Evolutionary conservation across 495 filamentous ascomycete genomes (phyloP).

Genomic region (Penicillium robsamsonii): DNA sequence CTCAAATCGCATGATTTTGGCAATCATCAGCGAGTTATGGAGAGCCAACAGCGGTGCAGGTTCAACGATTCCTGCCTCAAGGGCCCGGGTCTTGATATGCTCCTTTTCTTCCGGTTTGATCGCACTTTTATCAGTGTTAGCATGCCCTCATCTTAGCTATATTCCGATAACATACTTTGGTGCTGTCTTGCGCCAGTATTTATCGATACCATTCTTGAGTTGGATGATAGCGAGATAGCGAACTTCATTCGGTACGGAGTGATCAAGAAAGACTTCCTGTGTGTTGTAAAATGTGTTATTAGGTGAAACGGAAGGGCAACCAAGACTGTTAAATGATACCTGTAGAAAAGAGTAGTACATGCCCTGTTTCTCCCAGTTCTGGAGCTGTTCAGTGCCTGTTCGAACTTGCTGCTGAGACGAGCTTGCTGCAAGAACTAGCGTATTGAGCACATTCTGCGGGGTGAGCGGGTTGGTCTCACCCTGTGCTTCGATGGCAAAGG

Average conservation of each 20-base stretch:
- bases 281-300: slow-evolving; percentile 3
- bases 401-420: slow-evolving; percentile 71
- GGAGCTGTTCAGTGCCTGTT: slow-evolving; percentile 76
- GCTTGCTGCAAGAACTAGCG: slow-evolving; percentile 70
- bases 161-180: slow-evolving; percentile 47
- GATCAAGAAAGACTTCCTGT: slow-evolving; percentile 77
- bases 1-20: slow-evolving; percentile 85
- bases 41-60: slow-evolving; percentile 68
- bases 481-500: slow-evolving; percentile 50
- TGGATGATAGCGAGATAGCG: slow-evolving; percentile 91
- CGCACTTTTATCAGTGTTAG: slow-evolving; percentile 47
- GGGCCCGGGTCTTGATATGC: slow-evolving; percentile 66
- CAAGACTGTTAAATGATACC: slow-evolving; percentile 33
- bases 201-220: slow-evolving; percentile 93
- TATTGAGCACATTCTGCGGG: slow-evolving; percentile 66
- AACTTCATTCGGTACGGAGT: slow-evolving; percentile 65
- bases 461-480: slow-evolving; percentile 63
- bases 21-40: slow-evolving; percentile 81
- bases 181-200: slow-evolving; percentile 80
- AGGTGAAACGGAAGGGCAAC: slow-evolving; percentile 1
- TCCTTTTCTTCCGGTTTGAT: slow-evolving; percentile 73
- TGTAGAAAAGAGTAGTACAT: slow-evolving; percentile 81
- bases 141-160: background rate
- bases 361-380: slow-evolving; percentile 74
- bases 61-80: slow-evolving; percentile 73